phyloP scores from a whole-genome alignment of 2,329 filamentous ascomycete species.

The Talaromyces sp. region DNA sequence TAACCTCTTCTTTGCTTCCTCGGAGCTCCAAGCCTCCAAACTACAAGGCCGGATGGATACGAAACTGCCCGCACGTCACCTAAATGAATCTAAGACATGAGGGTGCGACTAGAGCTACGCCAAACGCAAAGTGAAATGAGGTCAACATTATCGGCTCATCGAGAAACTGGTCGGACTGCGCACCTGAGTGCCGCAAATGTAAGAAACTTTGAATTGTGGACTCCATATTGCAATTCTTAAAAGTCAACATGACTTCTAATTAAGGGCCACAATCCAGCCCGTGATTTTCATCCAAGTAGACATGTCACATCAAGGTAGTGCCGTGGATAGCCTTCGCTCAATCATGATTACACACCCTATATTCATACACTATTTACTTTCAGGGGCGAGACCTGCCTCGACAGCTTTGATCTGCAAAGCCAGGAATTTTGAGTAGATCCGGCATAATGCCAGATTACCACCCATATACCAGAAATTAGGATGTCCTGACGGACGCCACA shows the following conservation, averaged over 20 bases:
- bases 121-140: not conserved
- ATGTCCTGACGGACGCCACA: conserved; percentile 59
- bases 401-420: conserved; percentile 50
- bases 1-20: not conserved
- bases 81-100: not conserved
- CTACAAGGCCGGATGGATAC: not conserved
- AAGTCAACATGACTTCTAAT: not conserved
- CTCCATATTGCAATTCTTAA: not conserved
- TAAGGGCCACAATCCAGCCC: not conserved
- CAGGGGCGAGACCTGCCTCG: conserved; percentile 36
- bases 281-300: not conserved
- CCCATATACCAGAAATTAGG: conserved; percentile 65
- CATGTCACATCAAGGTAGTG: not conserved
- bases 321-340: not conserved
- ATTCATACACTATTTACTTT: not conserved
- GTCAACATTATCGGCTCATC: not conserved
- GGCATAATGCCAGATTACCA: conserved; percentile 60
- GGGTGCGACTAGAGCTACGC: not conserved
- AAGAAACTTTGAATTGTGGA: not conserved
- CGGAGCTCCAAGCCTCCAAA: not conserved
- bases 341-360: not conserved
- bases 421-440: conserved; percentile 56
- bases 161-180: not conserved
- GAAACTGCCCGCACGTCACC: not conserved
- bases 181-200: not conserved